Base-by-base conservation (phyloP, 768 basidiomycete genomes). In the Russula sp. region DNA sequence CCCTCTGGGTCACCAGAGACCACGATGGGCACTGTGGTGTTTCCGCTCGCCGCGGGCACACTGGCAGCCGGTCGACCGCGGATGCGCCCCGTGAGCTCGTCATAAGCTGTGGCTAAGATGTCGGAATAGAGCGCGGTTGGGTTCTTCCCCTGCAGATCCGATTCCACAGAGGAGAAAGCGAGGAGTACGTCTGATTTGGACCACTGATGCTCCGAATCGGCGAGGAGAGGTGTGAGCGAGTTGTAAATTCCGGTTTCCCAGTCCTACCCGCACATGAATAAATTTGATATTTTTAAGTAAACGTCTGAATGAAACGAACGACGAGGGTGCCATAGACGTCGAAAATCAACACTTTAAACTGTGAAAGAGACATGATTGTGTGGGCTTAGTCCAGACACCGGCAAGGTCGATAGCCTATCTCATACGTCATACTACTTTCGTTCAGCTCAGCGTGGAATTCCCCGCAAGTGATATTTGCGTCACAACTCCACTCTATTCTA, bases 291-390 rank as follows among this genome's bases (percentile, higher is more conserved):
- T 42, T 16, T 40, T 7, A 35, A 55, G 37, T 34, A 22, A 6
- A n/a, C 10, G 34, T 27, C 52, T 14, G 18, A 35, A 34, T 13
- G 45, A 31, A 14, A 61, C 32, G 35, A 84, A 84, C 62, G 49
- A 83, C 74, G 55, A 91, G 81, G 0, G 89, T 91, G 4, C 86
- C 89, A 65, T 90, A 91, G 63, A 88, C 85, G 66, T 92, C 89
- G 70, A 89, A 88, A 53, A 89, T 75, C 48, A 91, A 78, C 27
- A 79, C 80, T 62, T 77, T 78, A 71, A 68, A 73, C 50, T 73
- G 67, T 3, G 70, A 58, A 44, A 74, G 59, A 22, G 67, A 61
- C 67, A 64, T 59, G 58, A 55, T 66, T 54, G 40, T 56, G 14
- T 37, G 50, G 13, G 42, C 42, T 18, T 31, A 6, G 27, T 27